These are phyloP conservation scores for Tolypocladium tundrense DNA, from an alignment of 2,329 filamentous ascomycete genomes.

Conservation along the genomic window DNA sequence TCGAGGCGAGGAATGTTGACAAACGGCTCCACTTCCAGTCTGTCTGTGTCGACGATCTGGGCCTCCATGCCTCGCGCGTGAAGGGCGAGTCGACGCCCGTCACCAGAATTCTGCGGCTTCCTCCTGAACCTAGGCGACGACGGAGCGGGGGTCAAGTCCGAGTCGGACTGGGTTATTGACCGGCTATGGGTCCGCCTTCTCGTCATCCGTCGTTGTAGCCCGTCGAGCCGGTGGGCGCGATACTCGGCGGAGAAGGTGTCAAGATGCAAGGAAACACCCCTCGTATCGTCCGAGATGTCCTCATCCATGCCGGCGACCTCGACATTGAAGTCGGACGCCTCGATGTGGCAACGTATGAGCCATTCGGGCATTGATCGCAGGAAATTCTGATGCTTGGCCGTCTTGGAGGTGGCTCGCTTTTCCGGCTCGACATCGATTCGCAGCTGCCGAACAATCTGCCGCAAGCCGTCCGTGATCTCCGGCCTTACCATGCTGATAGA, in stretches of 20 bases:
- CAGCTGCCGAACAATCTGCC: slow-evolving; percentile 81
- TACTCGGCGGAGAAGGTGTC: slow-evolving; percentile 87
- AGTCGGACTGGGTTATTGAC: slow-evolving; percentile 57
- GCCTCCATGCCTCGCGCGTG: slow-evolving; percentile 79
- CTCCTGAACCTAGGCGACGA: slow-evolving; percentile 32
- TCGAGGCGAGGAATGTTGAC: slow-evolving; percentile 80
- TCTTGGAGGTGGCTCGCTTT: slow-evolving; percentile 40
- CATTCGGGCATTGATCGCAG: slow-evolving; percentile 71
- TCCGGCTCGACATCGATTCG: slow-evolving; percentile 56
- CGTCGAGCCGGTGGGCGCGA: slow-evolving; percentile 66
- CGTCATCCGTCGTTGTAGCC: slow-evolving; percentile 43
- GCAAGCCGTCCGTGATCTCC: slow-evolving; percentile 86
- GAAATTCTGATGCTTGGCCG: slow-evolving; percentile 51
- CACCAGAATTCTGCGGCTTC: slow-evolving; percentile 47
- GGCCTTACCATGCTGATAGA: slow-evolving; percentile 81
- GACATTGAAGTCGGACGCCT: slow-evolving; percentile 80
- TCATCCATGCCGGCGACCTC: slow-evolving; percentile 85
- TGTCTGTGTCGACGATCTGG: slow-evolving; percentile 81
- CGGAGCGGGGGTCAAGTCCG: slow-evolving; percentile 39
- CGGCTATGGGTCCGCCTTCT: slow-evolving; percentile 68
- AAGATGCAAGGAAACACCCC: slow-evolving; percentile 76
- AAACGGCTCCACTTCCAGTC: slow-evolving; percentile 77
- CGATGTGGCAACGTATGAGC: slow-evolving; percentile 74
- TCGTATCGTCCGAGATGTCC: slow-evolving; percentile 69
- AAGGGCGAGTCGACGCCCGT: slow-evolving; percentile 73